phyloP scores from a whole-genome alignment of 306 rosid species.

The Clitoria ternatea region DNA sequence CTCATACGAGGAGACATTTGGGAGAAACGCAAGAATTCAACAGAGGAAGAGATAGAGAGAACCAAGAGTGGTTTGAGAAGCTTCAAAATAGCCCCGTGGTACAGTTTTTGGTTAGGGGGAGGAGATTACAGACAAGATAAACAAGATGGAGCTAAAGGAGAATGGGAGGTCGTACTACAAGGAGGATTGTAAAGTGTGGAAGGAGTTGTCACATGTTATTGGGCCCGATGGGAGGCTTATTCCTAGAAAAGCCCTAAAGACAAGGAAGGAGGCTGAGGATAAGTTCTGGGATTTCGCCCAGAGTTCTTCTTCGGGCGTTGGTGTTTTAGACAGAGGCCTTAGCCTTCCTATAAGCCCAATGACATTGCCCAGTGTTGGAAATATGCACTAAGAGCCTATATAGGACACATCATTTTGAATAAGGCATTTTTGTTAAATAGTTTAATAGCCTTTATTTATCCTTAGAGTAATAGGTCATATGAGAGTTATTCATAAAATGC shows the following conservation, averaged over 20 bases:
- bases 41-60: slow-evolving; percentile 53
- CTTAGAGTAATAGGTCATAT: no score
- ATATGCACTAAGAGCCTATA: no score
- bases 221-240: slow-evolving; percentile 87
- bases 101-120: slow-evolving; percentile 54
- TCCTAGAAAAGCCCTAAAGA: slow-evolving; percentile 72
- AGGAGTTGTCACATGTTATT: slow-evolving; percentile 50
- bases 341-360: slow-evolving; percentile 76
- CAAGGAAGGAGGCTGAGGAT: slow-evolving; percentile 37
- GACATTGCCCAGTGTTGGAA: slow-evolving; percentile 92
- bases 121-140: slow-evolving; percentile 46
- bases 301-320: slow-evolving; percentile 84
- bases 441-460: no score
- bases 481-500: no score
- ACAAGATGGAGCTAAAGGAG: slow-evolving; percentile 57
- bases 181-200: slow-evolving; percentile 73
- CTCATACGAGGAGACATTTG: slow-evolving; percentile 39
- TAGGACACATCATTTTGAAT: no score
- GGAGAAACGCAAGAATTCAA: slow-evolving; percentile 55
- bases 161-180: slow-evolving; percentile 53
- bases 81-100: slow-evolving; percentile 50
- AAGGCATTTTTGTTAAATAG: no score
- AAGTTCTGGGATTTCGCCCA: slow-evolving; percentile 88
- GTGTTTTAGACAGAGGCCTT: slow-evolving; percentile 84
- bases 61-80: slow-evolving; percentile 47